Percentiles rank a stretch among this genome's conserved stretches.
Conservation (phyloP, 2,329 filamentous ascomycete species). For the Exophiala bonariae region DNA sequence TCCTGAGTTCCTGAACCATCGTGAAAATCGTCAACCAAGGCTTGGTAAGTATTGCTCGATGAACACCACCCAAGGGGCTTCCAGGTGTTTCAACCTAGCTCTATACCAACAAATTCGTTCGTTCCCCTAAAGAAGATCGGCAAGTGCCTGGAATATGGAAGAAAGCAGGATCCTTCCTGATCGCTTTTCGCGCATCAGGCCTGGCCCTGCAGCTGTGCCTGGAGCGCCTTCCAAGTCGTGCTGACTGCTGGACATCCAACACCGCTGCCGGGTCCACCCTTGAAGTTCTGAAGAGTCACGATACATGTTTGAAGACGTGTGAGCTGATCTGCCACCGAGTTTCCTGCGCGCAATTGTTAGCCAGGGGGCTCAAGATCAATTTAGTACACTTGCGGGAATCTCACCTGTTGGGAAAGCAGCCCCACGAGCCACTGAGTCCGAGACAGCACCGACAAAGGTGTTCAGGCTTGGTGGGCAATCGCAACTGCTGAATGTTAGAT, state of each 20-base stretch:
- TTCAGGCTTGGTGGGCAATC: slow-evolving; percentile 20
- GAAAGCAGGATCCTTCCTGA: too few relatives aligned
- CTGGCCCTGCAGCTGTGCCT: slow-evolving; percentile 18
- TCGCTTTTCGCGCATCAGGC: slow-evolving; percentile 1
- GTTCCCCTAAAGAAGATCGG: too few relatives aligned
- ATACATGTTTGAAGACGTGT: slow-evolving; percentile 21
- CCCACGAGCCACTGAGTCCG: slow-evolving; percentile 12
- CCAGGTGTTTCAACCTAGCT: too few relatives aligned
- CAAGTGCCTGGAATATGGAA: too few relatives aligned
- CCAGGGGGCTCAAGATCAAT: neutral
- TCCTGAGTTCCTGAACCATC: too few relatives aligned
- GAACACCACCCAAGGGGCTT: too few relatives aligned
- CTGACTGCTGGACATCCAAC: slow-evolving; percentile 22
- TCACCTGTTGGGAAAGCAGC: slow-evolving; percentile 16
- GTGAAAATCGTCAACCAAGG: too few relatives aligned
- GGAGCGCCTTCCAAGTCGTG: slow-evolving; percentile 22
- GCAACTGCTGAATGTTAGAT: slow-evolving; percentile 17
- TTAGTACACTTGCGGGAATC: neutral
- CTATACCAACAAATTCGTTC: too few relatives aligned
- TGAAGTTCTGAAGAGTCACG: slow-evolving; percentile 24
- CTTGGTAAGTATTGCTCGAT: too few relatives aligned
- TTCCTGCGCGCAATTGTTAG: slow-evolving; percentile 12
- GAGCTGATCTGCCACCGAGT: slow-evolving; percentile 19
- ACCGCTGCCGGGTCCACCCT: slow-evolving; percentile 21
- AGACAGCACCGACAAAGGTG: slow-evolving; percentile 15